Percentiles rank a stretch among this genome's conserved stretches.
Evolutionary conservation across 805 yeast genomes (phyloP).

Genomic region (Ogataea wickerhamii): DNA sequence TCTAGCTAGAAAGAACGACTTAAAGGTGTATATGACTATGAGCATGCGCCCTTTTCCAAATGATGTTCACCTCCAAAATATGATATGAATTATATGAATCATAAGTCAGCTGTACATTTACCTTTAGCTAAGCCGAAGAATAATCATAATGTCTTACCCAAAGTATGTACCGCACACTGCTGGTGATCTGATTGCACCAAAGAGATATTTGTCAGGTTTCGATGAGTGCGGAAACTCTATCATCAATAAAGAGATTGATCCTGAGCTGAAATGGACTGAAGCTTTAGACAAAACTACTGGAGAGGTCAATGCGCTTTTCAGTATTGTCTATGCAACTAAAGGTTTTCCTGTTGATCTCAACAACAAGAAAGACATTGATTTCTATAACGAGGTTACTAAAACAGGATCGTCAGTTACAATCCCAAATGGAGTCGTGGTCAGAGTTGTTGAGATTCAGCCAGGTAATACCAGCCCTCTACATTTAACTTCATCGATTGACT

Average conservation of each 20-base stretch:
- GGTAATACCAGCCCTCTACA: constrained; percentile 11
- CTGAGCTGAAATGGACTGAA: constrained; percentile 9
- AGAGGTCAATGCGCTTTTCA: constrained; percentile 8
- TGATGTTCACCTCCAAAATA: too few relatives aligned
- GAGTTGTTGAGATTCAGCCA: constrained; percentile 8
- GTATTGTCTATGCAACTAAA: constrained; percentile 8
- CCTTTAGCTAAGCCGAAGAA: too few relatives aligned
- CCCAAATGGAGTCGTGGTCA: constrained; percentile 9
- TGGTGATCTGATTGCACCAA: constrained; percentile 5
- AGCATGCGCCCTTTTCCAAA: too few relatives aligned
- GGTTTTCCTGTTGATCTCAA: constrained; percentile 7
- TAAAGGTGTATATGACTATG: too few relatives aligned
- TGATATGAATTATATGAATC: too few relatives aligned
- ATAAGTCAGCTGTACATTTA: too few relatives aligned
- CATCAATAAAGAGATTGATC: constrained; percentile 3
- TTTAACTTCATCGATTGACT: constrained; percentile 8
- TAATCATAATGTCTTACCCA: constrained; percentile 3
- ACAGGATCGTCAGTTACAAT: constrained; percentile 7
- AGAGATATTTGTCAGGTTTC: constrained; percentile 6
- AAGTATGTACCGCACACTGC: constrained; percentile 6
- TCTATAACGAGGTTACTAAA: constrained; percentile 3
- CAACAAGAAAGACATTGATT: constrained; percentile 4
- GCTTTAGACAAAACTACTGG: constrained; percentile 8
- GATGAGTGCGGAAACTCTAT: constrained; percentile 7
- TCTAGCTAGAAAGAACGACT: too few relatives aligned